These are phyloP conservation scores for Cercospora zeae-maydis DNA, from an alignment of 2,329 filamentous ascomycete species.

Conservation along the genomic window DNA sequence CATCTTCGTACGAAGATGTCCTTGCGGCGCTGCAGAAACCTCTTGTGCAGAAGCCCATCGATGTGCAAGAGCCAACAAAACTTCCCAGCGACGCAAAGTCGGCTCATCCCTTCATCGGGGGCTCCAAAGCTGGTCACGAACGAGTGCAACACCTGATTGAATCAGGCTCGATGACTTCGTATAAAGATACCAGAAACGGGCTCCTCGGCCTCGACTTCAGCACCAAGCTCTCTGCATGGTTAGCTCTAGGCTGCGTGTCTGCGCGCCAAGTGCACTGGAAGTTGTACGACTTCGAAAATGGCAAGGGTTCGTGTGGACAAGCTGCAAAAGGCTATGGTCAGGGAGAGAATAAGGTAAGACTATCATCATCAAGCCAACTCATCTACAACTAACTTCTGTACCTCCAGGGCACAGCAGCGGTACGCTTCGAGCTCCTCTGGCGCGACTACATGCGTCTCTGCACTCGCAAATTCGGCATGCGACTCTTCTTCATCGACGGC, in stretches of 20 bases:
- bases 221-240: constrained; percentile 71
- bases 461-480: constrained; percentile 63
- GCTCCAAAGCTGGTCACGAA: constrained; percentile 58
- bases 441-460: constrained; percentile 78
- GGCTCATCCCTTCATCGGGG: constrained; percentile 65
- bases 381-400: neutral
- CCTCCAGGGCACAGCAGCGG: constrained; percentile 56
- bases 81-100: constrained; percentile 54
- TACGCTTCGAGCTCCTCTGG: constrained; percentile 73
- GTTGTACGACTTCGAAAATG: constrained; percentile 68
- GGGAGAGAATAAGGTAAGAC: constrained; percentile 60
- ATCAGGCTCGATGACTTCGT: constrained; percentile 58
- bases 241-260: constrained; percentile 69
- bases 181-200: constrained; percentile 69
- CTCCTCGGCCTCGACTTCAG: constrained; percentile 67
- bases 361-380: neutral
- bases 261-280: constrained; percentile 67
- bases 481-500: constrained; percentile 63
- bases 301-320: constrained; percentile 41
- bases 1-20: constrained; percentile 53
- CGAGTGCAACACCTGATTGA: constrained; percentile 60
- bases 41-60: constrained; percentile 43
- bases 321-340: constrained; percentile 58
- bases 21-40: constrained; percentile 57
- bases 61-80: constrained; percentile 48